Conservation (phyloP, 1,139 yeast genomes). For the Yamadazyma oceani region DNA sequence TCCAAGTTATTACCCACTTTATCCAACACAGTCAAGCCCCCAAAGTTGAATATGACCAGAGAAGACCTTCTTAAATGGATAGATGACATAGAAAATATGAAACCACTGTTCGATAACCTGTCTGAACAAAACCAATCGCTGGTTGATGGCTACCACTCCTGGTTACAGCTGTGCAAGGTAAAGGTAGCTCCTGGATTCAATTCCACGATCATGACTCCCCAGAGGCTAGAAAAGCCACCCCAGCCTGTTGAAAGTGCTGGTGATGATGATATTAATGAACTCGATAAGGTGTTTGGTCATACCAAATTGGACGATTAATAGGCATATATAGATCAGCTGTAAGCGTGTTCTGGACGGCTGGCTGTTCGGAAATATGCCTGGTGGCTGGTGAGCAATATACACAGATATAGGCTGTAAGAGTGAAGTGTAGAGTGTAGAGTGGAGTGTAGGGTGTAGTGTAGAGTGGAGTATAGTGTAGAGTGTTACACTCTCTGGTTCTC, state of each 20-base stretch:
- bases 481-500: too few species aligned
- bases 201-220: slow-evolving; percentile 36
- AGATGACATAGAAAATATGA: slow-evolving; percentile 23
- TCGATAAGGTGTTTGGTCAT: slow-evolving; percentile 19
- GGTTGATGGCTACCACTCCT: slow-evolving; percentile 28
- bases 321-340: slow-evolving; percentile 15
- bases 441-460: too few species aligned
- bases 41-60: slow-evolving; percentile 32
- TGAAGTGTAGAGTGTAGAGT: too few species aligned
- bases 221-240: slow-evolving; percentile 9
- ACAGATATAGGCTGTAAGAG: too few species aligned
- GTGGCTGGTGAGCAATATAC: too few species aligned
- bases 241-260: too few species aligned
- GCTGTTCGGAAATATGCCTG: too few species aligned
- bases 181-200: slow-evolving; percentile 47
- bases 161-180: slow-evolving; percentile 36
- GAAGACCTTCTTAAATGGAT: slow-evolving; percentile 33
- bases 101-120: slow-evolving; percentile 12
- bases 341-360: not conserved
- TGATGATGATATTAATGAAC: slow-evolving; percentile 21
- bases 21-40: slow-evolving; percentile 37
- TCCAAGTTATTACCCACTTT: slow-evolving; percentile 39
- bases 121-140: slow-evolving; percentile 12
- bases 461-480: too few species aligned
- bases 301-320: slow-evolving; percentile 22